Base-by-base conservation (phyloP, 768 basidiomycete genomes). In the Amanita brunnescens region DNA sequence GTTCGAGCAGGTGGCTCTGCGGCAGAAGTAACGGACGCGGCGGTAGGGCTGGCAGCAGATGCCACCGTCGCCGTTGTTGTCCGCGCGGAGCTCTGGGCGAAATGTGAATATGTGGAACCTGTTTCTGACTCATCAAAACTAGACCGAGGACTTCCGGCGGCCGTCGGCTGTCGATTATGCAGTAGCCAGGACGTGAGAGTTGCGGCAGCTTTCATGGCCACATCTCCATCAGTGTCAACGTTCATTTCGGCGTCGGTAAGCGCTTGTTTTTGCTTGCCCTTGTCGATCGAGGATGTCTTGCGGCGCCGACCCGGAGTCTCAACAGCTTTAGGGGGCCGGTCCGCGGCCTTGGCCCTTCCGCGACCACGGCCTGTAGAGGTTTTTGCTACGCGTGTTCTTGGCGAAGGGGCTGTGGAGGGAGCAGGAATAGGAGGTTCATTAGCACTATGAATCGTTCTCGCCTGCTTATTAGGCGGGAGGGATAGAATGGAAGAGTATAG, bases 171-270 rank as follows among this genome's bases (percentile, higher is more conserved):
- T 53, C 80, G 73, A 51, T 84, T 76, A 53, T 83, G 77, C 52
- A 85, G 71, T 51, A 84, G 71, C 50, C 90, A 71, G 9, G 81
- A 81, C 0, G 88, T 89, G 56, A 91, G 70, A 7, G 88, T 86
- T 23, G 83, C 85, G 6, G 87, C 88, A 35, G 87, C 88, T 64
- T 89, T 85, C 77, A 89, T 85, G 63, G 88, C 87, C 45, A 84
- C 72, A 58, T 83, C 83, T 10, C 72, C 77, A 52, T 79, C 78
- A 12, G 67, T 69, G 47, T 75, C 72, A 51, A 70, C 66, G 48
- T 63, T 62, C 62, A 61, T 59, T 56, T 69, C 67, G 13, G 67
- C 69, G 46, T 74, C 72, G 49, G 68, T 65, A 47, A 62, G 61
- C 61, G 60, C 60, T 55, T 69, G 67, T 54, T 71, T 79, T 45